Evolutionary conservation across 2,329 filamentous ascomycete genomes (phyloP).

Genomic region (Ilyonectria sp.): DNA sequence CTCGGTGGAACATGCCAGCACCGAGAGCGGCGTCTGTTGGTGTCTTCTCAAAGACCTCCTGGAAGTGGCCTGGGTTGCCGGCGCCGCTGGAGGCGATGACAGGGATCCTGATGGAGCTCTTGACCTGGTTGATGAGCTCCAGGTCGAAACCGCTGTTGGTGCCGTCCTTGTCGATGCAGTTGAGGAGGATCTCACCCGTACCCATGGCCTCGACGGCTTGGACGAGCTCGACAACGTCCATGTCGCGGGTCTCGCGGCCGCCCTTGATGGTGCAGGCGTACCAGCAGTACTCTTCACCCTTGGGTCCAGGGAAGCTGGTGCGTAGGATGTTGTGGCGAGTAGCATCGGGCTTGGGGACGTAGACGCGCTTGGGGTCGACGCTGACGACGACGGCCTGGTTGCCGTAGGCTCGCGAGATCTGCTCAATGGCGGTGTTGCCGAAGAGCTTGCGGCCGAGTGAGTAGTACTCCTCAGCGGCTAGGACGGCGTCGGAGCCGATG

Average conservation of each 20-base stretch:
- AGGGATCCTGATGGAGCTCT: slow-evolving; percentile 88
- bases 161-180: slow-evolving; percentile 98
- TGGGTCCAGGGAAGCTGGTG: slow-evolving; percentile 79
- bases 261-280: slow-evolving; percentile 98
- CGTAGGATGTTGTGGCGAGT: slow-evolving; percentile 80
- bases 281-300: slow-evolving; percentile 89
- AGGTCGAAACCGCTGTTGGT: slow-evolving; percentile 95
- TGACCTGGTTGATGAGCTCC: slow-evolving; percentile 91
- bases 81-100: slow-evolving; percentile 97
- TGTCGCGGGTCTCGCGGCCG: slow-evolving; percentile 91
- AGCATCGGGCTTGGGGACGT: slow-evolving; percentile 81
- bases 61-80: slow-evolving; percentile 88
- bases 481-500: slow-evolving; percentile 94
- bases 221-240: slow-evolving; percentile 91
- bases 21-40: slow-evolving; percentile 92
- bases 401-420: slow-evolving; percentile 93
- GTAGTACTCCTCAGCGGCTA: slow-evolving; percentile 93
- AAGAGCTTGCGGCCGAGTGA: slow-evolving; percentile 76
- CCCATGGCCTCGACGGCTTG: slow-evolving; percentile 97
- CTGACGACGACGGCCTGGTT: slow-evolving; percentile 97
- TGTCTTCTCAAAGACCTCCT: slow-evolving; percentile 90
- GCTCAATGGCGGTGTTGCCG: slow-evolving; percentile 93
- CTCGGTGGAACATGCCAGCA: slow-evolving; percentile 97
- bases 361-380: slow-evolving; percentile 93
- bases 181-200: slow-evolving; percentile 92